Evolutionary conservation across 2,329 filamentous ascomycete species (phyloP), one percentile per base, ranked within the genome.

Genomic region (Dothistroma pini): DNA sequence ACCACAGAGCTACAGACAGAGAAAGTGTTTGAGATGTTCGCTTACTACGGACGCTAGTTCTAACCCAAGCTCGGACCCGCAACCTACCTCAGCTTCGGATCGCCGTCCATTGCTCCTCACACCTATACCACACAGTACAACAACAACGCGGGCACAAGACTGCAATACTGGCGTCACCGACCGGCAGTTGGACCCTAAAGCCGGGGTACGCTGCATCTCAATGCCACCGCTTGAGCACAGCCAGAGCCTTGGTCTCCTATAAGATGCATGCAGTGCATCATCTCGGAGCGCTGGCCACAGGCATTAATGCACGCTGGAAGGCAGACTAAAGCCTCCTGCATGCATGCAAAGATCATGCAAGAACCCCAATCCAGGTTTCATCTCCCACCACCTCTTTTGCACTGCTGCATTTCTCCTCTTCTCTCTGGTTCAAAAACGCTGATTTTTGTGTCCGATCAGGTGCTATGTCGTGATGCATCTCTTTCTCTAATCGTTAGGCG

Each of bases 381-480:
- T 62, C 49, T 66, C 66, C 62, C 44, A 57, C 44, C 66, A 65
- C 64, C 61, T 64, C 63, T 64, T 63, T 58, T 61, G 63, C 62
- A 51, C 54, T 61, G 57, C 49, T 57, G 59, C 65, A 57, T 57
- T 62, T 60, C 38, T 58, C 35, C 60, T 57, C 57, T 57, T 54
- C 19, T 50, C 60, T 63, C 58, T 63, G 58, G 52, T 58, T 59
- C 64, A 63, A 62, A 49, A 54, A 63, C 60, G 57, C 59, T 60
- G 59, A 59, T 66, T 56, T 59, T 59, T 54, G 59, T 66, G 58
- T 62, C 63, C 64, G 57, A 63, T 64, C 66, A 57, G 59, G 59
- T 64, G 61, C 66, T 51, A 60, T 61, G 63, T 66, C 61, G 63
- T 62, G 58, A 69, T 69, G 68, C 67, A 66, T 66, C 60, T 66